Base-by-base conservation (phyloP, 2,329 filamentous ascomycete species). In the Trichoderma simmonsii region DNA sequence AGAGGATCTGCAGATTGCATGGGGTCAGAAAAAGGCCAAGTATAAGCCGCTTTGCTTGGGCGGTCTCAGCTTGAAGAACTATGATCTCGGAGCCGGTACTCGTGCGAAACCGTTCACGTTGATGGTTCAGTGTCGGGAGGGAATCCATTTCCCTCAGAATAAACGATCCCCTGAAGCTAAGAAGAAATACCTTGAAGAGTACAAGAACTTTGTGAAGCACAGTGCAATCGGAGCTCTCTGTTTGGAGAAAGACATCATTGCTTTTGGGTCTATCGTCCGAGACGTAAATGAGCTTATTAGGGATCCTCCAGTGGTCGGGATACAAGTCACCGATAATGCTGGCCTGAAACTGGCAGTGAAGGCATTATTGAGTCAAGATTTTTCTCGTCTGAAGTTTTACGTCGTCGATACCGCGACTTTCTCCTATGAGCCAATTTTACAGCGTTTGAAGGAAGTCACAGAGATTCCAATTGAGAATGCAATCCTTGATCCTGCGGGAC, bases 331-430 rank as follows among this genome's bases (percentile, higher is more conserved):
- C 0, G 85, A 88, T 21, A 77, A 80, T 2, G 73, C 77, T 0
- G 84, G 85, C 0, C 74, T 91, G 1, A 76, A 79, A 0, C 85
- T 84, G 8, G 82, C 86, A 0, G 76, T 93, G 0, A 56, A 81
- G 0, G 83, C 80, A 0, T 76, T 91, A 7, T 80, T 83, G 8
- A 71, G 77, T 0, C 74, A 78, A 0, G 61, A 39, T 0, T 71
- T 30, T 43, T 51, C 74, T 0, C 67, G 72, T 0, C 72, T 87
- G 3, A 77, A 77, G 2, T 90, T 93, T 59, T 78, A 90, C 0
- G 79, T 90, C 3, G 86, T 93, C 0, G 86, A 92, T 56, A 91
- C 91, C 0, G 84, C 91, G 0, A 85, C 91, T 0, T 94, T 93
- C 77, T 89, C 91, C 0, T 93, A 90, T 70, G 89, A 93, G 69